Evolutionary conservation across 2,329 filamentous ascomycete species (phyloP).

Genomic region (Sclerotinia trifoliorum): DNA sequence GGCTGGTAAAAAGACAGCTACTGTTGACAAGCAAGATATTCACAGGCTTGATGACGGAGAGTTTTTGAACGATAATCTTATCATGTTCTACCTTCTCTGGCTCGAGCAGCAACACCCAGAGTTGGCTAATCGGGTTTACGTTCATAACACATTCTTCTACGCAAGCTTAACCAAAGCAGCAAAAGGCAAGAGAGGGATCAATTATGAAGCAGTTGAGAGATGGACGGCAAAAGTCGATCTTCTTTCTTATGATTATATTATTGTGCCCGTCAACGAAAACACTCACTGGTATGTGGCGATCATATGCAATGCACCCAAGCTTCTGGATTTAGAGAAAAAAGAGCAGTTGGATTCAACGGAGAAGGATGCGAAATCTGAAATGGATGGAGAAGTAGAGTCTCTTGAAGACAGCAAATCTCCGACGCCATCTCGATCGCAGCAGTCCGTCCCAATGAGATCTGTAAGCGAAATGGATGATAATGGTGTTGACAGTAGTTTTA

Average conservation of each 20-base stretch:
- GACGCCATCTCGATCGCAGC: slow-evolving; percentile 2
- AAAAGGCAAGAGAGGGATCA: slow-evolving; percentile 61
- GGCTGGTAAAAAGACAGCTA: slow-evolving; percentile 58
- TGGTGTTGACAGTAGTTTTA: neutral
- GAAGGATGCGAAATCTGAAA: neutral
- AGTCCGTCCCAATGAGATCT: neutral
- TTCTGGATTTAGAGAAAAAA: slow-evolving; percentile 45
- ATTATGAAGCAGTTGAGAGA: slow-evolving; percentile 78
- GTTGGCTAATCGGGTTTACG: slow-evolving; percentile 66
- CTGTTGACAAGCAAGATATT: slow-evolving; percentile 71
- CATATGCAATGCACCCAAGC: slow-evolving; percentile 79
- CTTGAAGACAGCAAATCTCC: neutral
- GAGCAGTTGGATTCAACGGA: slow-evolving; percentile 9
- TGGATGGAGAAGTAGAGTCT: neutral
- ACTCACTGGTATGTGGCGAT: slow-evolving; percentile 94
- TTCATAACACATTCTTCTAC: slow-evolving; percentile 94
- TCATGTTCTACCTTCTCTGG: slow-evolving; percentile 81
- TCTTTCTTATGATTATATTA: slow-evolving; percentile 81
- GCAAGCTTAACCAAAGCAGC: slow-evolving; percentile 64
- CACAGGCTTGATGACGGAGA: slow-evolving; percentile 76
- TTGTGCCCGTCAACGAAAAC: slow-evolving; percentile 87
- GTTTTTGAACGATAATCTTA: slow-evolving; percentile 89
- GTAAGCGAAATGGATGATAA: neutral
- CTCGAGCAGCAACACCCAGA: slow-evolving; percentile 60
- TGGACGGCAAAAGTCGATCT: slow-evolving; percentile 89